phyloP scores from a whole-genome alignment of 2,329 filamentous ascomycete species.

The Fusarium buxicola region DNA sequence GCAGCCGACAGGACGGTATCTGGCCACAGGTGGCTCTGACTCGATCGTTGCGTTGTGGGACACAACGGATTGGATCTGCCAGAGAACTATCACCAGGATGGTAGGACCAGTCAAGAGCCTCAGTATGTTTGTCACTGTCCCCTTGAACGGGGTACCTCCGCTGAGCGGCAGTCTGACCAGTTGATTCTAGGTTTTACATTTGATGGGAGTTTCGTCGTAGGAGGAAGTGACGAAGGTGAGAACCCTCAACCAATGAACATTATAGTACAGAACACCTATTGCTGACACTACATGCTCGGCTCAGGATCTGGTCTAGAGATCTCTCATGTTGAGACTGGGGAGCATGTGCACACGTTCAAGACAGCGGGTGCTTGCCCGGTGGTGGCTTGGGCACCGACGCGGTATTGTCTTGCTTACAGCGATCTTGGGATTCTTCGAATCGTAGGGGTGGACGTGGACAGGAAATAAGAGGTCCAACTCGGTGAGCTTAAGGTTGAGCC shows the following conservation, averaged over 20 bases:
- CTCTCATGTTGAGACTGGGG: slow-evolving; percentile 78
- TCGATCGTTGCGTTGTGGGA: slow-evolving; percentile 83
- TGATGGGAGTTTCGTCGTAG: slow-evolving; percentile 80
- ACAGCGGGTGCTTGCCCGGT: slow-evolving; percentile 72
- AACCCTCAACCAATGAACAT: background rate
- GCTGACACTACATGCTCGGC: slow-evolving; percentile 9
- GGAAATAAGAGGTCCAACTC: slow-evolving; percentile 45
- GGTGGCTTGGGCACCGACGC: slow-evolving; percentile 80
- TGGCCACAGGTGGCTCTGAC: slow-evolving; percentile 81
- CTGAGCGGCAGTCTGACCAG: slow-evolving; percentile 19
- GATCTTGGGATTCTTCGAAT: slow-evolving; percentile 77
- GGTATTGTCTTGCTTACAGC: slow-evolving; percentile 79
- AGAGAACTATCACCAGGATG: slow-evolving; percentile 76
- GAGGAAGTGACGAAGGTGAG: slow-evolving; percentile 78
- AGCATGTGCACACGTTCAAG: slow-evolving; percentile 78
- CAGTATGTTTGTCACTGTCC: slow-evolving; percentile 56
- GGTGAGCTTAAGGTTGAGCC: background rate
- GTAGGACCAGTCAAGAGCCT: slow-evolving; percentile 77
- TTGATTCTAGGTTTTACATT: slow-evolving; percentile 73
- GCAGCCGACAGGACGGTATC: slow-evolving; percentile 76
- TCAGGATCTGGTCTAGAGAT: slow-evolving; percentile 73
- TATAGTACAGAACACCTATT: background rate
- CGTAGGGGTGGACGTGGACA: slow-evolving; percentile 67
- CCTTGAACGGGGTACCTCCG: background rate
- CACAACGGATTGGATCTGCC: slow-evolving; percentile 80